Evolutionary conservation across 306 rosid genomes (phyloP).

Genomic region (Rubus parviflorus): DNA sequence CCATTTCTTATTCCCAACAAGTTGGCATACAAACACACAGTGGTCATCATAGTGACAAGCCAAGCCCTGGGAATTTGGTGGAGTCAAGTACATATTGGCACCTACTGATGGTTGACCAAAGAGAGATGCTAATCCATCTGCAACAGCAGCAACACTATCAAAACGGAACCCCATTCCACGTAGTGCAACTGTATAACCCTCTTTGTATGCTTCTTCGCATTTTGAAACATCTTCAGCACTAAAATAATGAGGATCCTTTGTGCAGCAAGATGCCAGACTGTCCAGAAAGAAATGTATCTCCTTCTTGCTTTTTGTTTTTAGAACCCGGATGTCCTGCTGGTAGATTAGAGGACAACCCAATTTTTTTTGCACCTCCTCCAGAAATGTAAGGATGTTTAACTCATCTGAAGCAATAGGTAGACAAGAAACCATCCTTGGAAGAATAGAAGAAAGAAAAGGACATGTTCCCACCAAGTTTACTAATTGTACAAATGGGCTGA

Average conservation of each 20-base stretch:
- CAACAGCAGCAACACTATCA: conserved; percentile 60
- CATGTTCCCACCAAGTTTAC: conserved; percentile 36
- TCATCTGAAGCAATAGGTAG: conserved; percentile 82
- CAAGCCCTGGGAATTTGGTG: conserved; percentile 86
- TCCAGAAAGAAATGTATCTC: conserved; percentile 69
- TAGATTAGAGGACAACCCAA: conserved; percentile 73
- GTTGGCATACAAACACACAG: conserved; percentile 84
- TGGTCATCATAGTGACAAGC: conserved; percentile 80
- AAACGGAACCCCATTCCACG: conserved; percentile 84
- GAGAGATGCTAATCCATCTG: conserved; percentile 62
- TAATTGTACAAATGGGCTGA: conserved; percentile 40
- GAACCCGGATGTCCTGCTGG: conserved; percentile 74
- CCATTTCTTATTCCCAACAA: conserved; percentile 78
- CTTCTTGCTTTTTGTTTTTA: conserved; percentile 54
- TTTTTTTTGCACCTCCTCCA: conserved; percentile 55
- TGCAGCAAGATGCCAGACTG: conserved; percentile 29
- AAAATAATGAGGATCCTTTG: conserved; percentile 44
- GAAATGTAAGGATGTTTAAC: conserved; percentile 52
- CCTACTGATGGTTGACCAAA: conserved; percentile 92
- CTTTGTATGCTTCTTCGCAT: conserved; percentile 66
- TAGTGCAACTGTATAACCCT: conserved; percentile 75
- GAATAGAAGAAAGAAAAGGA: conserved; percentile 55
- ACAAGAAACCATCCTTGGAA: conserved; percentile 62
- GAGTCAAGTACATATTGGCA: conserved; percentile 88
- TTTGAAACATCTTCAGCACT: conserved; percentile 40